Percentiles rank a stretch among this genome's conserved stretches.
Conservation (phyloP, 2,329 filamentous ascomycete species). For the Lachnellula hyalina region DNA sequence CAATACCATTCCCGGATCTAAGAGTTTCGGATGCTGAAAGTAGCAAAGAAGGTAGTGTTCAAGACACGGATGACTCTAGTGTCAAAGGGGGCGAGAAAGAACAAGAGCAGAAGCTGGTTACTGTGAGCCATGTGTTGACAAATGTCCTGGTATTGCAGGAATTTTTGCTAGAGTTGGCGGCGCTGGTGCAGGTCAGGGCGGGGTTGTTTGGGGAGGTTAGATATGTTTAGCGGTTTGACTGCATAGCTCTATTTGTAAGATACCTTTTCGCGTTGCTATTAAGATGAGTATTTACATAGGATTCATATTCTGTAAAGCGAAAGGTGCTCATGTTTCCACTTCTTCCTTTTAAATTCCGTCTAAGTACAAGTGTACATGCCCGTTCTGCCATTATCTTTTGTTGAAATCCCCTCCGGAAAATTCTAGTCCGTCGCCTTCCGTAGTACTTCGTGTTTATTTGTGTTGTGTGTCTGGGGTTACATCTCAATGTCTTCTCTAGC, state of each 20-base stretch:
- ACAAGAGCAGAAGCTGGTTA: constrained; percentile 41
- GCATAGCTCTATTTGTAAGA: constrained; percentile 3
- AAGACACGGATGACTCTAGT: constrained; percentile 12
- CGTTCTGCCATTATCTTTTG: neutral
- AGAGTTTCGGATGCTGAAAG: constrained; percentile 34
- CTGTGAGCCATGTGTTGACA: constrained; percentile 72
- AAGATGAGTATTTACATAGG: no score
- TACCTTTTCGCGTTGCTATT: constrained; percentile 6
- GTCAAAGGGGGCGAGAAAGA: constrained; percentile 18
- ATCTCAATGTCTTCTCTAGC: neutral
- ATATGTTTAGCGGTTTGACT: constrained; percentile 39
- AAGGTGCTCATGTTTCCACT: no score
- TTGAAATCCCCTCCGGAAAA: no score
- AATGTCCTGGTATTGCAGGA: constrained; percentile 76
- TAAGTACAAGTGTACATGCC: neutral
- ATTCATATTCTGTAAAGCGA: no score
- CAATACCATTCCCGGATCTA: constrained; percentile 41
- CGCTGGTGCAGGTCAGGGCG: constrained; percentile 68
- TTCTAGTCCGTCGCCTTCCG: neutral
- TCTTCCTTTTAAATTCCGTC: neutral
- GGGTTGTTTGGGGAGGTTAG: constrained; percentile 72
- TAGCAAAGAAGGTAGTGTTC: constrained; percentile 8
- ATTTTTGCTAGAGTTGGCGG: constrained; percentile 72
- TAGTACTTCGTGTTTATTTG: neutral
- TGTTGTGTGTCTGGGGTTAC: neutral